Conservation (phyloP, 1,284 basidiomycete species). For the Pseudozyma flocculosa region DNA sequence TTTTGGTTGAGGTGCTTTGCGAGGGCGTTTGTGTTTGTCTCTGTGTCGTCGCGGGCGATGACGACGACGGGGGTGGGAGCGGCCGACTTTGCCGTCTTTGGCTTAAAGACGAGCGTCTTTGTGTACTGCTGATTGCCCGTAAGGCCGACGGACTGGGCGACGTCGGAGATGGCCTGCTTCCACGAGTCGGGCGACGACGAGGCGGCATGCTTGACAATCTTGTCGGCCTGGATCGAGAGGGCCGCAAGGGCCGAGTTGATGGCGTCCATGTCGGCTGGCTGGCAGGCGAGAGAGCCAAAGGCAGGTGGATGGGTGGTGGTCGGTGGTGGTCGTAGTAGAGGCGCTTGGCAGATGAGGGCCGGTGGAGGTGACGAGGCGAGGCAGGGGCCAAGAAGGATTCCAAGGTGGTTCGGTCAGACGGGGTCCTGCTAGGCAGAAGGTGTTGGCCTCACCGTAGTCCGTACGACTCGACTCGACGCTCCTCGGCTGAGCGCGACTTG, state of each 20-base stretch:
- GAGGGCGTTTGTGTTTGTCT: conserved; percentile 68
- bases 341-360: background rate
- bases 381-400: conserved; percentile 1
- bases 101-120: conserved; percentile 84
- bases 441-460: too few relatives aligned
- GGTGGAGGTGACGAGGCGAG: background rate
- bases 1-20: conserved; percentile 83
- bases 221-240: conserved; percentile 38
- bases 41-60: conserved; percentile 78
- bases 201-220: conserved; percentile 43
- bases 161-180: conserved; percentile 35
- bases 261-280: conserved; percentile 18
- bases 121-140: conserved; percentile 19
- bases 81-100: conserved; percentile 84
- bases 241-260: conserved; percentile 38
- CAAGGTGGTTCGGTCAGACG: too few relatives aligned
- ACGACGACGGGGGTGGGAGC: conserved; percentile 81
- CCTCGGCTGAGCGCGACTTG: too few relatives aligned
- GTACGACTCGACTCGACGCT: too few relatives aligned
- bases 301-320: background rate
- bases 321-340: too few relatives aligned
- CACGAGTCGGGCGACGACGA: conserved; percentile 40
- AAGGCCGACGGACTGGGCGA: conserved; percentile 24
- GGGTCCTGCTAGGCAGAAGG: too few relatives aligned
- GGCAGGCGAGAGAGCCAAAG: background rate